These are phyloP conservation scores for Sphagnum contortum DNA, from an alignment of 225 moss, liverwort and hornwort genomes.

Conservation along the genomic window DNA sequence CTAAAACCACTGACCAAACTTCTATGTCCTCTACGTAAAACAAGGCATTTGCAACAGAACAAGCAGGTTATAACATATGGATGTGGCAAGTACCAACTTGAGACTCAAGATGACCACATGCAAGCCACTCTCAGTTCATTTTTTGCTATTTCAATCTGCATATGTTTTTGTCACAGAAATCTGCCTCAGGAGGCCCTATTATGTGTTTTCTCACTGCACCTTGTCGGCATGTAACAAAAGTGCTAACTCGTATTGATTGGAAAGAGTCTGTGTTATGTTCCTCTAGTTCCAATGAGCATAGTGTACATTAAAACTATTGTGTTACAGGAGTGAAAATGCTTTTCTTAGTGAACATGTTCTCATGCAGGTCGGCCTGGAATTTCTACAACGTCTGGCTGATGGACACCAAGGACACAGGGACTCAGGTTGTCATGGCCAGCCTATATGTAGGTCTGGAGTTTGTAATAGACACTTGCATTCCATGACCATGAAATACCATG, in stretches of 20 bases:
- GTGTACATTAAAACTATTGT: not conserved
- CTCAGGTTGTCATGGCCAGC: constrained; percentile 56
- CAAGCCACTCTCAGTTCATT: constrained; percentile 11
- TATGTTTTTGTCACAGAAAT: not conserved
- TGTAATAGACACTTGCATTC: constrained; percentile 78
- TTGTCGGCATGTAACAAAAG: not conserved
- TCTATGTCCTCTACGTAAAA: constrained; percentile 90
- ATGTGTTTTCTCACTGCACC: not conserved
- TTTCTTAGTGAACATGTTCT: not conserved
- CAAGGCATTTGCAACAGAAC: constrained; percentile 52
- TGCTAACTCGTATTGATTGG: not conserved
- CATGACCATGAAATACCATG: constrained; percentile 75
- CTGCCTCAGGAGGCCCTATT: too few species aligned
- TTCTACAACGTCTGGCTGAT: constrained; percentile 63
- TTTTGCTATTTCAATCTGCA: not conserved
- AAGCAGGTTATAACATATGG: constrained; percentile 57
- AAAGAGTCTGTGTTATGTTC: not conserved
- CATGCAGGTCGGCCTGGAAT: constrained; percentile 73
- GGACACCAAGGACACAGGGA: constrained; percentile 68
- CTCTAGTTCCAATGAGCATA: not conserved
- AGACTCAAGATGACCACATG: constrained; percentile 84
- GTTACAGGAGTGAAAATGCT: not conserved
- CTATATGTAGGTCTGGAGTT: constrained; percentile 51
- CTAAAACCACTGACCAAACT: too few species aligned
- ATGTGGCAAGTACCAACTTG: constrained; percentile 77